These are phyloP conservation scores for Fraxinus platypoda DNA, from an alignment of 305 asterid species.

Conservation along the genomic window DNA sequence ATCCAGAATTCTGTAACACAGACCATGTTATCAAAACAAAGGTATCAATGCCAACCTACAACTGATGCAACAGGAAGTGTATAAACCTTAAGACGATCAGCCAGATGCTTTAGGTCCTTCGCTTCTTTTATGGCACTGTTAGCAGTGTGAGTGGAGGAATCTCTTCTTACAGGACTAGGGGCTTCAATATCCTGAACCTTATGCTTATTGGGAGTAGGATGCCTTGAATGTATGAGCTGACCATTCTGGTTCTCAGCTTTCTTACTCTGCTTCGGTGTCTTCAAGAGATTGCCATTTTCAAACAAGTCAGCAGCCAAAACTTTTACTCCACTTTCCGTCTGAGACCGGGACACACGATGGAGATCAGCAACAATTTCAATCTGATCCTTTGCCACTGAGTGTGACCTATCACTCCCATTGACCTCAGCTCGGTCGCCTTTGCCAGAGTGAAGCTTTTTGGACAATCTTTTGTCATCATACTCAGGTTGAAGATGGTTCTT, in stretches of 20 bases:
- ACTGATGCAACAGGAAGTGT: constrained; percentile 24
- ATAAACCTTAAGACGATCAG: constrained; percentile 80
- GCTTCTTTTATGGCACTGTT: constrained; percentile 84
- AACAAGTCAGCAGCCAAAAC: constrained; percentile 29
- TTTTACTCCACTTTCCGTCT: constrained; percentile 50
- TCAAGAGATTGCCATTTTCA: constrained; percentile 39
- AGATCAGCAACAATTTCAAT: constrained; percentile 39
- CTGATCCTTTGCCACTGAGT: constrained; percentile 57
- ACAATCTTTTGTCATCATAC: constrained; percentile 46
- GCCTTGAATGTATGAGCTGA: constrained; percentile 36
- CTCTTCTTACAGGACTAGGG: constrained; percentile 77
- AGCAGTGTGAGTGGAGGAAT: constrained; percentile 78
- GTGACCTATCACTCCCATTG: constrained; percentile 51
- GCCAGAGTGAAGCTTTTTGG: constrained; percentile 34
- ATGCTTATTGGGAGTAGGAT: constrained; percentile 48
- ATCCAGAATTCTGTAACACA: constrained; percentile 66
- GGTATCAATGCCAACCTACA: background rate
- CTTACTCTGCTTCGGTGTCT: constrained; percentile 37
- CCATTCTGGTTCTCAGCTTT: constrained; percentile 39
- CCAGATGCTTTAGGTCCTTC: constrained; percentile 84
- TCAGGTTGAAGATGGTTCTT: constrained; percentile 40
- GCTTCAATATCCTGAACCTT: constrained; percentile 61
- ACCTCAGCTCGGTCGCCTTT: constrained; percentile 40
- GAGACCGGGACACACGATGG: constrained; percentile 30
- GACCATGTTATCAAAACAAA: too few species aligned